These are phyloP conservation scores for Takakia lepidozioides DNA, from an alignment of 225 moss, liverwort and hornwort genomes.

Conservation along the genomic window DNA sequence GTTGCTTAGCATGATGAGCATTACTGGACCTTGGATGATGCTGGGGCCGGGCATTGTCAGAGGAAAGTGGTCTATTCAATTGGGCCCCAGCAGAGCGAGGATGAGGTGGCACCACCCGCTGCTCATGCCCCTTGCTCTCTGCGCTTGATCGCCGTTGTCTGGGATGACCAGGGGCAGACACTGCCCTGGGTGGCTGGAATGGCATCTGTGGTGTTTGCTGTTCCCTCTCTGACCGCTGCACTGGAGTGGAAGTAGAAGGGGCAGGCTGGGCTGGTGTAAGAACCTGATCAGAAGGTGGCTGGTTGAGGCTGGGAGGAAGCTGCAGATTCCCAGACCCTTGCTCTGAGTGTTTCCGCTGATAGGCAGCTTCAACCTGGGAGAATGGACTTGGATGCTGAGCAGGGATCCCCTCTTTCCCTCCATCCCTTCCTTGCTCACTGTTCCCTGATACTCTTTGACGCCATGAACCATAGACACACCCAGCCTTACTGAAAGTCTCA, in stretches of 20 bases:
- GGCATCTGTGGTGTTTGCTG: constrained; percentile 34
- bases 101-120: constrained; percentile 14
- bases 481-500: constrained; percentile 41
- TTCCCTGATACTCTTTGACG: constrained; percentile 54
- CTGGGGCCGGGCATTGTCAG: constrained; percentile 23
- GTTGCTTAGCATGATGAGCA: constrained; percentile 33
- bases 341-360: constrained; percentile 31
- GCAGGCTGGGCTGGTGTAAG: neutral
- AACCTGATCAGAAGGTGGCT: constrained; percentile 22
- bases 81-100: constrained; percentile 18
- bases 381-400: constrained; percentile 10
- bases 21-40: constrained; percentile 28
- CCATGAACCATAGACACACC: constrained; percentile 67
- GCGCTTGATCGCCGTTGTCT: constrained; percentile 15
- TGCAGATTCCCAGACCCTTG: constrained; percentile 44
- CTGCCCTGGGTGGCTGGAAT: constrained; percentile 49
- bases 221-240: constrained; percentile 25
- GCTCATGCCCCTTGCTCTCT: constrained; percentile 27
- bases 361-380: constrained; percentile 24
- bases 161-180: constrained; percentile 18
- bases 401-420: constrained; percentile 29
- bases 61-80: constrained; percentile 12
- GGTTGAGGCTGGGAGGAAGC: constrained; percentile 32
- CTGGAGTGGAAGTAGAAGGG: constrained; percentile 9
- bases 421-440: constrained; percentile 40